Evolutionary conservation across 768 basidiomycete genomes (phyloP), one percentile per base, ranked within the genome.

Genomic region (Nidularia pulvinata): DNA sequence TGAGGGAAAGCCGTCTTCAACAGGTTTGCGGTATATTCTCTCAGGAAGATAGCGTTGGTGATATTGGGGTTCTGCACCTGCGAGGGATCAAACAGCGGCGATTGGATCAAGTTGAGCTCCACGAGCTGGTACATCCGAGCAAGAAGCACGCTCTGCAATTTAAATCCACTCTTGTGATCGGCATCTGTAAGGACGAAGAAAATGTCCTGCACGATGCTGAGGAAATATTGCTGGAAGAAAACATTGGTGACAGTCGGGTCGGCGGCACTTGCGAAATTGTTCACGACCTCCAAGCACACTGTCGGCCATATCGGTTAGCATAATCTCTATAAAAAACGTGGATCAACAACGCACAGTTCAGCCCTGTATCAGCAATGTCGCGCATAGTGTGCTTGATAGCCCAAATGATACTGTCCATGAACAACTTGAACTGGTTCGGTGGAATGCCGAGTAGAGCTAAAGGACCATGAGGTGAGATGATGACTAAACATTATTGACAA

Each of bases 381-480:
- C 96, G 85, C 93, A 97, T 95, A 13, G 93, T 98, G 74, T 99
- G 97, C 71, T 99, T 99, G 77, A 98, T 96, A n/a, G 95, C 96
- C 96, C 97, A 99, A 49, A 96, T 89, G 59, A 98, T 91, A 55
- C 93, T 95, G 69, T 98, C 96, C 86, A 97, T 98, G 70, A 97
- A 91, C 55, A 98, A 75, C 74, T 97, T 98, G 82, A 98, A 98
- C 72, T 97, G 93, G 46, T 80, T 72, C 7, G 94, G 89, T n/a
- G 94, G 93, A 55, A 97, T 81, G 25, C 83, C 84, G 53, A 96
- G 81, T 46, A 98, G 74, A 5, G 95, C 95, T 91, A 57, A 51
- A 57, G 37, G 32, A 50, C 45, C 53, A 33, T 34, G 9, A 48
- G 25, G 49, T 57, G 9, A 43, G 50, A 48, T 33, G 34, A 53